Evolutionary conservation across 2,329 filamentous ascomycete genomes (phyloP), one percentile per base, ranked within the genome.

Genomic region (Trichoderma koningii): DNA sequence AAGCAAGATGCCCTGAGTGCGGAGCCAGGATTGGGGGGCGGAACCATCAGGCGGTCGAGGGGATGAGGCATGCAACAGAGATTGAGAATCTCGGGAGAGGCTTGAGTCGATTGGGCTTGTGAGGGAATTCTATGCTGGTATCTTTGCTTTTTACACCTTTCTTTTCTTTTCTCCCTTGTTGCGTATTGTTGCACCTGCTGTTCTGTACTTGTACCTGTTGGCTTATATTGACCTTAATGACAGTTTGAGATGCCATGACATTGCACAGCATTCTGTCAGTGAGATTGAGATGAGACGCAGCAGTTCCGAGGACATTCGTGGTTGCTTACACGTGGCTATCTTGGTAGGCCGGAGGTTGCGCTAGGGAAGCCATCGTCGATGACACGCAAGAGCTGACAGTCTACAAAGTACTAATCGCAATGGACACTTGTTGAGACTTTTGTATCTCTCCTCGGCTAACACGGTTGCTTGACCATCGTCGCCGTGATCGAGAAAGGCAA

Each of bases 1-100:
- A 70, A 21, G 81, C 87, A 1, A 73, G 73, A 1, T 92, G 89
- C 68, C 87, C 88, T 0, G 82, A 90, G 69, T 91, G 88, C 68
- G 81, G 79, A 2, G 79, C 80, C 0, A 67, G 73, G 0, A 81
- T 91, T 34, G 88, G 87, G 2, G 88, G 88, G 0, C 71, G 69
- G 52, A 10, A 80, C 45, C 86, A 89, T 72, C 61, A 9, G 9
- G 66, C 81, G n/a, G 81, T 77, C 0, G 76, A 71, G 15, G 87
- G 87, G 2, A 85, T 88, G 2, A 77, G 72, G 14, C 76, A 70
- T 50, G 86, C 85, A 3, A n/a, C 12, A 4, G 41, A 66, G 3
- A 70, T 71, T 45, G 68, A 69, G n/a, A 38, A 53, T 51, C 47
- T 65, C 12, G 63, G 45, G 7, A 52, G 19, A 5, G 38, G 30